These are phyloP conservation scores for Hypoxylon trugodes DNA, from an alignment of 495 filamentous ascomycete genomes.

Conservation along the genomic window DNA sequence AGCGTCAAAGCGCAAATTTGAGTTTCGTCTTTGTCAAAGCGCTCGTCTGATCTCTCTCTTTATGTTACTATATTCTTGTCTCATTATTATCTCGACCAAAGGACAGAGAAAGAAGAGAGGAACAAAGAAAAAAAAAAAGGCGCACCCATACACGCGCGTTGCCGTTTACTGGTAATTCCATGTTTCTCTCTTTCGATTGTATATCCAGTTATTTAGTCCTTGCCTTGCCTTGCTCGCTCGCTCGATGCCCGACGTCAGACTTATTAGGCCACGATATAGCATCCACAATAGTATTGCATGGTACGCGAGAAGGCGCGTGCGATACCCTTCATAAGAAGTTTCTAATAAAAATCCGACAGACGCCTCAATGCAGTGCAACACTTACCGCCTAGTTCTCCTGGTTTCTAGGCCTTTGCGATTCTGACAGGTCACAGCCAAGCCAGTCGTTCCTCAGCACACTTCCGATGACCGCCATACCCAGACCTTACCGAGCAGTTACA, in stretches of 20 bases:
- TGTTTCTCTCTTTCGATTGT: background rate
- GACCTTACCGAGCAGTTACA: conserved; percentile 12
- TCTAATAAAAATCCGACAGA: conserved; percentile 36
- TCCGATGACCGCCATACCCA: conserved; percentile 22
- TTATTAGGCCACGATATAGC: conserved; percentile 28
- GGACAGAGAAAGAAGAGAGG: background rate
- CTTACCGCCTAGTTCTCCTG: conserved; percentile 4
- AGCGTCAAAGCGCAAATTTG: conserved; percentile 42
- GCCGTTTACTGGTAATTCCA: no score
- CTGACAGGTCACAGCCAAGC: conserved; percentile 39
- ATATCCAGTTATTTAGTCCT: background rate
- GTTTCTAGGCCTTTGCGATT: conserved; percentile 11
- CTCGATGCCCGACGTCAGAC: conserved; percentile 23
- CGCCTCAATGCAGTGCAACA: conserved; percentile 34
- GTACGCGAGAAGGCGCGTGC: conserved; percentile 23
- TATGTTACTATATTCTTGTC: conserved; percentile 14
- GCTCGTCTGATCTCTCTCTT: conserved; percentile 40
- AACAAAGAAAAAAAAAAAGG: no score
- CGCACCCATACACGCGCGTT: no score
- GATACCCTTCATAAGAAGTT: conserved; percentile 36
- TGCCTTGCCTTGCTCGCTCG: background rate
- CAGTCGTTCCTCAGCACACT: conserved; percentile 22
- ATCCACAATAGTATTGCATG: conserved; percentile 22
- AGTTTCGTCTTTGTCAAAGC: conserved; percentile 41
- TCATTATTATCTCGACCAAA: conserved; percentile 11